These are phyloP conservation scores for Neurospora sp. DNA, from an alignment of 495 filamentous ascomycete species.

Conservation along the genomic window DNA sequence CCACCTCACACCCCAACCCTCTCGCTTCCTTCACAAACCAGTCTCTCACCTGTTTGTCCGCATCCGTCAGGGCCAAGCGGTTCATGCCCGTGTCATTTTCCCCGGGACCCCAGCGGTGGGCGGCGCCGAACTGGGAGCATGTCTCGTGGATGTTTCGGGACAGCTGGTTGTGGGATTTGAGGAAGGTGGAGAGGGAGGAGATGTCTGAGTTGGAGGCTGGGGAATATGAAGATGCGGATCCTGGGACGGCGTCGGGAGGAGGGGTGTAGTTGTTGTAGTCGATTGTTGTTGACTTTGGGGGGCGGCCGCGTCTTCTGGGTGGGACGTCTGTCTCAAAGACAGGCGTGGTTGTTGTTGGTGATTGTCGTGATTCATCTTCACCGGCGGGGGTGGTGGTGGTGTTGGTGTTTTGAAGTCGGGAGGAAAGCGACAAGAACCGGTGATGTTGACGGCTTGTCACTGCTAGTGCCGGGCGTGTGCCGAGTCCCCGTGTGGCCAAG, in stretches of 20 bases:
- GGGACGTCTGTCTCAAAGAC: neutral
- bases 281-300: neutral
- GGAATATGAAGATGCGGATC: neutral
- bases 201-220: neutral
- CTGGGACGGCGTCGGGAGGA: neutral
- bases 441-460: neutral
- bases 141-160: constrained; percentile 54
- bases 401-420: neutral
- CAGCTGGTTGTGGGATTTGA: constrained; percentile 52
- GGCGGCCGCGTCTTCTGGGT: neutral
- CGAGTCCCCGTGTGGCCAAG: neutral
- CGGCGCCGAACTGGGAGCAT: constrained; percentile 40
- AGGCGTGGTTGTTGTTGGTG: neutral
- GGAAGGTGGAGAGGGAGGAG: neutral
- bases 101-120: constrained; percentile 7
- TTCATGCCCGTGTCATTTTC: constrained; percentile 38
- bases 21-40: constrained; percentile 65
- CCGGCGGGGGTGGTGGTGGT: neutral
- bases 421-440: neutral
- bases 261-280: neutral
- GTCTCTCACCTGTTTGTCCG: constrained; percentile 60
- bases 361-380: neutral
- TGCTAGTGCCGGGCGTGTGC: neutral
- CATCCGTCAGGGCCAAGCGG: constrained; percentile 54
- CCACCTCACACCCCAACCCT: constrained; percentile 48